phyloP scores from a whole-genome alignment of 441 rosid species.

The Jatropha multifida region DNA sequence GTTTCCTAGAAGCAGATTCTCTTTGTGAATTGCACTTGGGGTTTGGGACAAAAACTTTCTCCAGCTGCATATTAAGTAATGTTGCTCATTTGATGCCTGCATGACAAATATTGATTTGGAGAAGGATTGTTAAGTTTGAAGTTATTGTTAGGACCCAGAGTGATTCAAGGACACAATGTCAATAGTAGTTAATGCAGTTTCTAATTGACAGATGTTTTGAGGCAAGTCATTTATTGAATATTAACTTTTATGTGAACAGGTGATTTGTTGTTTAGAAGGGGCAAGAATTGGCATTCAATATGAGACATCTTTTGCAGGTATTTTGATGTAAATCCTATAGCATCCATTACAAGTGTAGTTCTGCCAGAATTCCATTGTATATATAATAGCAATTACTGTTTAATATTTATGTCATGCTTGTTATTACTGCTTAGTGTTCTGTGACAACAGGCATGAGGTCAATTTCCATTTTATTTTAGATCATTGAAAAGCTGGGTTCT shows the following conservation, averaged over 20 bases:
- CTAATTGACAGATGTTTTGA: neutral
- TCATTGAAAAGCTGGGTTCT: neutral
- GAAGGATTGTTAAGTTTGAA: neutral
- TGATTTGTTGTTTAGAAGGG: constrained; percentile 87
- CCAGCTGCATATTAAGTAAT: neutral
- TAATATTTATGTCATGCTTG: neutral
- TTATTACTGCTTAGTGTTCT: neutral
- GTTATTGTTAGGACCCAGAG: neutral
- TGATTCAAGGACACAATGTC: neutral
- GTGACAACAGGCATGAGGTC: neutral
- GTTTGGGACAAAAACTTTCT: neutral
- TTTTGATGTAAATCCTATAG: neutral
- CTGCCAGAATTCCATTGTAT: constrained; percentile 4
- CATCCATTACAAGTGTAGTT: neutral
- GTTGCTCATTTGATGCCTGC: neutral
- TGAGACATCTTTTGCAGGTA: constrained; percentile 96
- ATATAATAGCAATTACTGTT: neutral
- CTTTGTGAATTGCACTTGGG: neutral
- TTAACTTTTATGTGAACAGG: constrained; percentile 45
- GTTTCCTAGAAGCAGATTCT: constrained; percentile 11
- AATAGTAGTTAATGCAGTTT: neutral
- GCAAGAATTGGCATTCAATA: constrained; percentile 93
- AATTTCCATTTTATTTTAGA: neutral
- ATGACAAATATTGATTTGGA: neutral
- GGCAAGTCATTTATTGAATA: constrained; percentile 14